Conservation (phyloP, 805 yeast species). For the Sugiyamaella lignohabitans region DNA sequence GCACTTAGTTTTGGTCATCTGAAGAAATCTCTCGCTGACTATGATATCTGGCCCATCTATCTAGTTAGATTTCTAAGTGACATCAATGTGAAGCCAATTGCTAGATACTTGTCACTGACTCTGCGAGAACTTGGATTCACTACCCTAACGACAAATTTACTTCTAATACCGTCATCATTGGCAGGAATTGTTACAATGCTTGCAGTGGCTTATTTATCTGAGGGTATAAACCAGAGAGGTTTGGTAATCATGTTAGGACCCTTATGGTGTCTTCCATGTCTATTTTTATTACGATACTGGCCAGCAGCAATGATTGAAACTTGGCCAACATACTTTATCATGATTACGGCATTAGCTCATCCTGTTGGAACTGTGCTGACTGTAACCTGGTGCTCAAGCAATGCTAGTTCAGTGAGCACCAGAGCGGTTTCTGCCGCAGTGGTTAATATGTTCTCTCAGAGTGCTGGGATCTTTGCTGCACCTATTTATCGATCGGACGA, state of each 20-base stretch:
- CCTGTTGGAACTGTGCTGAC: slow-evolving; percentile 45
- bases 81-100: slow-evolving; percentile 34
- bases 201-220: slow-evolving; percentile 25
- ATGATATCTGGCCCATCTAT: slow-evolving; percentile 51
- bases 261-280: slow-evolving; percentile 32
- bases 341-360: slow-evolving; percentile 21
- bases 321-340: slow-evolving; percentile 40
- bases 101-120: slow-evolving; percentile 42
- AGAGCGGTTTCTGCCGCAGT: slow-evolving; percentile 60
- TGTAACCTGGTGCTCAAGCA: slow-evolving; percentile 55
- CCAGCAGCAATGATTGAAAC: slow-evolving; percentile 31
- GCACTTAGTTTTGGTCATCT: slow-evolving; percentile 41
- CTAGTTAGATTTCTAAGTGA: slow-evolving; percentile 40
- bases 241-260: slow-evolving; percentile 27
- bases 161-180: slow-evolving; percentile 34
- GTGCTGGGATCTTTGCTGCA: slow-evolving; percentile 46
- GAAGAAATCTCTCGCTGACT: slow-evolving; percentile 39
- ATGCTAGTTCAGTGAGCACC: slow-evolving; percentile 54
- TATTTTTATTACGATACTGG: slow-evolving; percentile 36
- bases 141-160: slow-evolving; percentile 45
- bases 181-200: slow-evolving; percentile 22
- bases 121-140: slow-evolving; percentile 45
- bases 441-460: slow-evolving; percentile 57
- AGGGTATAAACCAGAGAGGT: slow-evolving; percentile 26
- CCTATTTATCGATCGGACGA: slow-evolving; percentile 54